Conservation (phyloP, 495 filamentous ascomycete species). For the Podospora comata region DNA sequence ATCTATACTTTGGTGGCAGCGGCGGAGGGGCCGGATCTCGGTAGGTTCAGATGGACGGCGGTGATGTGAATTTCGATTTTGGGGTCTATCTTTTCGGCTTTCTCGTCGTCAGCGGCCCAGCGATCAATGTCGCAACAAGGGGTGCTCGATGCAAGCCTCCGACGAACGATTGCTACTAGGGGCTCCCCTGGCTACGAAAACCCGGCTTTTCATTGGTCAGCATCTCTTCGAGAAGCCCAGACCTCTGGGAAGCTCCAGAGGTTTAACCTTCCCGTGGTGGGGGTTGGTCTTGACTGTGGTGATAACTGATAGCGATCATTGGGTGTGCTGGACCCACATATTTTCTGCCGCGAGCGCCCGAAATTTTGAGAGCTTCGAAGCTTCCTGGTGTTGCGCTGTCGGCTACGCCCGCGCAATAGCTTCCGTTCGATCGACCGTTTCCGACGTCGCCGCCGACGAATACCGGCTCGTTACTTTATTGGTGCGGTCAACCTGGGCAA, state of each 20-base stretch:
- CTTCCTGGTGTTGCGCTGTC: neutral
- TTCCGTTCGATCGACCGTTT: neutral
- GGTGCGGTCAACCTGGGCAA: neutral
- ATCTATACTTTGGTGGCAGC: neutral
- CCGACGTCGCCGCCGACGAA: neutral
- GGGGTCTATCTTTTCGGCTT: neutral
- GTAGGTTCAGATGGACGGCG: neutral
- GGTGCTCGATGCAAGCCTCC: neutral
- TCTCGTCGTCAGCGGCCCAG: neutral
- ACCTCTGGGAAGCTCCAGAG: neutral
- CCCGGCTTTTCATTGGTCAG: neutral
- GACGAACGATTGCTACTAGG: neutral
- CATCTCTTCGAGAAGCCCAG: neutral
- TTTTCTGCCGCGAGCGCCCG: neutral
- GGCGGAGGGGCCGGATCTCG: neutral
- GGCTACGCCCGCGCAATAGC: neutral
- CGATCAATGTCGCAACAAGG: neutral
- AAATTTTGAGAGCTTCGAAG: neutral
- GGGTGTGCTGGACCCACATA: neutral
- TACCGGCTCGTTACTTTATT: neutral
- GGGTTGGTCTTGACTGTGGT: neutral
- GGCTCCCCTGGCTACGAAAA: neutral
- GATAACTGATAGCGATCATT: neutral
- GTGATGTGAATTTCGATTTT: neutral
- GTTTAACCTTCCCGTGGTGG: neutral